Conservation (phyloP, 1,284 basidiomycete genomes). For the Cutaneotrichosporon sp. region DNA sequence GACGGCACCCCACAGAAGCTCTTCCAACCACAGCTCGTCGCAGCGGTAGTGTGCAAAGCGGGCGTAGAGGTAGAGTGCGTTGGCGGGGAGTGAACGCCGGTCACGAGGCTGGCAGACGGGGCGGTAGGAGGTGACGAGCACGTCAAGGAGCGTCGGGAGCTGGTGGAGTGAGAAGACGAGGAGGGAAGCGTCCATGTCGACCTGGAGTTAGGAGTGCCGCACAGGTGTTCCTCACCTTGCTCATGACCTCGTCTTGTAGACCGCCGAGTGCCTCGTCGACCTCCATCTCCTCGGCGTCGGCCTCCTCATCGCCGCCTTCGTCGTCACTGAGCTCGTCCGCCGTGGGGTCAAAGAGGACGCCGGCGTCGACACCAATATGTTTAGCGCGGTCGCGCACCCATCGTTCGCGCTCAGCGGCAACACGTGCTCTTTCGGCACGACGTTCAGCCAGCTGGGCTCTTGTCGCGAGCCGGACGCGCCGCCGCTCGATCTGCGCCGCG, state of each 20-base stretch:
- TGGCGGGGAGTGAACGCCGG: slow-evolving; percentile 71
- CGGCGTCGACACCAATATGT: slow-evolving; percentile 29
- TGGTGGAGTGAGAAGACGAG: slow-evolving; percentile 80
- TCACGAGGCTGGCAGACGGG: slow-evolving; percentile 51
- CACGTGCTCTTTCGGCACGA: slow-evolving; percentile 56
- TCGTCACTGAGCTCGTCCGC: slow-evolving; percentile 28
- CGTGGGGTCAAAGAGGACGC: slow-evolving; percentile 25
- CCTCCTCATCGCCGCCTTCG: slow-evolving; percentile 49
- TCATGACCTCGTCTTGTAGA: background rate
- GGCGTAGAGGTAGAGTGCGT: slow-evolving; percentile 73
- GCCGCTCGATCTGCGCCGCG: slow-evolving; percentile 50
- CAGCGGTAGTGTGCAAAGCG: slow-evolving; percentile 79
- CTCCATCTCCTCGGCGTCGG: slow-evolving; percentile 31
- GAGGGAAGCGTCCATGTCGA: slow-evolving; percentile 58
- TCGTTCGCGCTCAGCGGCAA: slow-evolving; percentile 55
- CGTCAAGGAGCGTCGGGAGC: slow-evolving; percentile 70
- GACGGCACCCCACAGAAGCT: slow-evolving; percentile 80
- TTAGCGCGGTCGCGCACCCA: slow-evolving; percentile 52
- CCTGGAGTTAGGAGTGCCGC: slow-evolving; percentile 45
- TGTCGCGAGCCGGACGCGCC: slow-evolving; percentile 60
- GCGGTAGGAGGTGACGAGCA: slow-evolving; percentile 67
- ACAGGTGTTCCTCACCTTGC: slow-evolving; percentile 1
- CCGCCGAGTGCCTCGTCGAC: slow-evolving; percentile 3
- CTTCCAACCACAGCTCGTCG: slow-evolving; percentile 84
- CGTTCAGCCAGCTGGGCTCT: slow-evolving; percentile 44